Evolutionary conservation across 108 stramenopile genomes (phyloP).

Genomic region (Discostella pseudostelligera): DNA sequence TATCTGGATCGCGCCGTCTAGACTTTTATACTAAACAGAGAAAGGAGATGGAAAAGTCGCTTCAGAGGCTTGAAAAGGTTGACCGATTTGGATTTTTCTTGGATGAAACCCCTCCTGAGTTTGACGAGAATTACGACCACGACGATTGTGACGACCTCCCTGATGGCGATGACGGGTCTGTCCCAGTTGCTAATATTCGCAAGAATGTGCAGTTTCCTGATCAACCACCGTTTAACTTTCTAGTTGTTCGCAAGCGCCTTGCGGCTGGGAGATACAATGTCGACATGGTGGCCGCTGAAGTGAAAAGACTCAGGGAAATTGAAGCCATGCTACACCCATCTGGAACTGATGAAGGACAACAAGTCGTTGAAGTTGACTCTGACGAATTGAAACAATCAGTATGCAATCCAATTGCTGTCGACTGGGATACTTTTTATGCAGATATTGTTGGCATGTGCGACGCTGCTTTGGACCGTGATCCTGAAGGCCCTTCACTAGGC

Average conservation of each 20-base stretch:
- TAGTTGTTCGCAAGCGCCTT: constrained; percentile 60
- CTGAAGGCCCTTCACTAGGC: constrained; percentile 30
- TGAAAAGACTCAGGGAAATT: constrained; percentile 45
- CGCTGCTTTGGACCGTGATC: constrained; percentile 54
- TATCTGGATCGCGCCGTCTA: constrained; percentile 8
- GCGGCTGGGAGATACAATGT: constrained; percentile 65
- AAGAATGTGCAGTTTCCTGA: constrained; percentile 37
- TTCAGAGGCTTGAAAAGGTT: constrained; percentile 66
- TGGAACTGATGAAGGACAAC: background rate
- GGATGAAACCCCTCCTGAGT: constrained; percentile 59
- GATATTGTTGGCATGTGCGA: constrained; percentile 78
- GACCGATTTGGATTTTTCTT: constrained; percentile 75
- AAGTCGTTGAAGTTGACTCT: constrained; percentile 10
- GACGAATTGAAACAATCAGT: constrained; percentile 41
- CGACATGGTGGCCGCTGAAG: constrained; percentile 51
- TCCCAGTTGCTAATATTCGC: constrained; percentile 2
- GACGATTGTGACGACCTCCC: constrained; percentile 14
- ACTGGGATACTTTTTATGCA: constrained; percentile 71
- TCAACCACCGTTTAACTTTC: constrained; percentile 65
- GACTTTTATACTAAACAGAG: constrained; percentile 66
- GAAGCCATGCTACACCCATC: constrained; percentile 29
- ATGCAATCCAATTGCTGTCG: constrained; percentile 59
- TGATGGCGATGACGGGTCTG: constrained; percentile 9
- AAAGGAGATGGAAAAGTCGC: constrained; percentile 69
- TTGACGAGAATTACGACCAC: constrained; percentile 55